A percentile compares a stretch with the other conserved stretches of the same genome.
These are phyloP conservation scores for Tilletia horrida DNA, from an alignment of 1,284 basidiomycete genomes.

Conservation along the genomic window DNA sequence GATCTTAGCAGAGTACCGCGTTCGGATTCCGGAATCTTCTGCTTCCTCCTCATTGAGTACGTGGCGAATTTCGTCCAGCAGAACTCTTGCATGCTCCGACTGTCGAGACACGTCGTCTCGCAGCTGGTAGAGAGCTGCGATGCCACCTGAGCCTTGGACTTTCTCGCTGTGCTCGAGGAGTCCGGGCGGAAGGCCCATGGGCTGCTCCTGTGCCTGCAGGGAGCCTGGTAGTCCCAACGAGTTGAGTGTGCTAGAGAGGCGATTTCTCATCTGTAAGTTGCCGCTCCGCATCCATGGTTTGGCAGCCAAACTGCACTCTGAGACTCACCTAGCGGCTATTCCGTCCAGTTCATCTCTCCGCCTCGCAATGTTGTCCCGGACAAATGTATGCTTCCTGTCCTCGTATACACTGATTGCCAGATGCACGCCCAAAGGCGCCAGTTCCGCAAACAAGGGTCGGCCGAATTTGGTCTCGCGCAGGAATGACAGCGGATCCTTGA, in stretches of 20 bases:
- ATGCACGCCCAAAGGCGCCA: conserved; percentile 83
- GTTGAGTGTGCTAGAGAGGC: conserved; percentile 64
- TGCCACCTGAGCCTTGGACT: conserved; percentile 73
- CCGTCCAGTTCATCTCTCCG: conserved; percentile 68
- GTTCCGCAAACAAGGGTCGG: conserved; percentile 67
- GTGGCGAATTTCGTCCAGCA: conserved; percentile 77
- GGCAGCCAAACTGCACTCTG: neutral
- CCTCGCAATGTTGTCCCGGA: conserved; percentile 68
- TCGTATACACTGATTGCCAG: conserved; percentile 87
- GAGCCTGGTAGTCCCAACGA: conserved; percentile 76
- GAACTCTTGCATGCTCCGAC: conserved; percentile 64
- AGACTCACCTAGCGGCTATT: conserved; percentile 49
- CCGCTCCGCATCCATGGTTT: neutral
- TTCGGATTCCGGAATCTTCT: conserved; percentile 68
- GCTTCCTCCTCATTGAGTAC: conserved; percentile 82
- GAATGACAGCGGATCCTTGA: conserved; percentile 55
- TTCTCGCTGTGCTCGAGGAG: conserved; percentile 81
- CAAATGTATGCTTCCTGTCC: conserved; percentile 71
- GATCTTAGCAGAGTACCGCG: conserved; percentile 60
- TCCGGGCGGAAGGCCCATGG: conserved; percentile 81
- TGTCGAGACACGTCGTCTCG: conserved; percentile 72
- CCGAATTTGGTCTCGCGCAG: conserved; percentile 52
- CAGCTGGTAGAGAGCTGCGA: conserved; percentile 67
- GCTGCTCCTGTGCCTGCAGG: conserved; percentile 81
- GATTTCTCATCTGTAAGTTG: neutral